Base-by-base conservation (phyloP, 116 monocot genomes). In the Zostera marina region DNA sequence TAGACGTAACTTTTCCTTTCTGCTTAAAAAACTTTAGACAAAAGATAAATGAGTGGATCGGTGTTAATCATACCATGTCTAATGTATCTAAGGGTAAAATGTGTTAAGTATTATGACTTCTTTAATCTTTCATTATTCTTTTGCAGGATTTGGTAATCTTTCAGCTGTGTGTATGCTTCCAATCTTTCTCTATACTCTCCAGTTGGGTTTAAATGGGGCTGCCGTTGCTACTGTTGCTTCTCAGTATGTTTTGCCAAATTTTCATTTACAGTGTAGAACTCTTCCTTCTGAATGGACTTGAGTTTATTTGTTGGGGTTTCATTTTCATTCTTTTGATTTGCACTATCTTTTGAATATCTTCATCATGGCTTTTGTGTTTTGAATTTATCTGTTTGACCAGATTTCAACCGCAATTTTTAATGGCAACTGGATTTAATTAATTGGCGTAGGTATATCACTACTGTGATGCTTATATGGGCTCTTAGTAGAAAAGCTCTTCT, bases 221-320 rank as follows among this genome's bases (percentile, higher is more conserved):
- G 96, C 89, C 54, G 59, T 80, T 63, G 81, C 96, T 21, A 96
- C 96, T 54, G 73, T 85, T 76, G 69, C 76, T 57, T 96, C 89
- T 58, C 96, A 96, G 96, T 96, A 85, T 38, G 85, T 20, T 8
- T 44, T 1, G n/a, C 42, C 15, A 15, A 45, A 42, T 7, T 63
- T 63, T 52, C 9, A 48, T 17, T 63, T 46, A 0, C 14, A 22
- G 14, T 41, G 22, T 25, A 49, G 15, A 49, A 17, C 49, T 20
- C 16, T 49, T 19, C 19, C 15, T 49, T 49, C 49, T 49, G 15
- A 20, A 15, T 49, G 15, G 49, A n/a, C n/a, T n/a, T n/a, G n/a
- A n/a, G n/a, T n/a, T n/a, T n/a, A n/a, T n/a, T n/a, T 32, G 32
- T 5, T 3, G 5, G 32, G 32, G 32, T 32, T 32, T 32, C 32